phyloP scores from a whole-genome alignment of 257 asterid species.

The Penstemon davidsonii region DNA sequence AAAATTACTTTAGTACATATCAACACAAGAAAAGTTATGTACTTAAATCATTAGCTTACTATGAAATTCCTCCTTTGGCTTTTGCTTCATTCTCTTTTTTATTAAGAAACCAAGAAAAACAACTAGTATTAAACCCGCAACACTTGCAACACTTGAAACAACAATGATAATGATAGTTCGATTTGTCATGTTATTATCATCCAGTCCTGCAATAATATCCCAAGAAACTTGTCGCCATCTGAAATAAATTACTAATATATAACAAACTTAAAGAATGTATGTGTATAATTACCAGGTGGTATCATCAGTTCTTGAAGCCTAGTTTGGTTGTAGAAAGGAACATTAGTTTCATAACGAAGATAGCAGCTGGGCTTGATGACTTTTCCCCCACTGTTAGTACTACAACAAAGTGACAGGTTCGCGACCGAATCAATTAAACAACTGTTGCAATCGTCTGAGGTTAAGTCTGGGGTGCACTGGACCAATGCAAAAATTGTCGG shows the following conservation, averaged over 20 bases:
- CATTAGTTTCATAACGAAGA: background rate
- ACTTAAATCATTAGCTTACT: constrained; percentile 5
- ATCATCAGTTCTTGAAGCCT: background rate
- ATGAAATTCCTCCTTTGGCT: background rate
- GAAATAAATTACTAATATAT: too few species aligned
- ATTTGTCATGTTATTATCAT: background rate
- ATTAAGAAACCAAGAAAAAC: constrained; percentile 5
- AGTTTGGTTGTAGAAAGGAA: background rate
- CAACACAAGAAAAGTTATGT: background rate
- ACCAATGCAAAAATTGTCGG: constrained; percentile 9
- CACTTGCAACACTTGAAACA: constrained; percentile 5
- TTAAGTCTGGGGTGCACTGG: constrained; percentile 28
- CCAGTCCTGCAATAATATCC: constrained; percentile 18
- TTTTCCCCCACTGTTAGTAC: background rate
- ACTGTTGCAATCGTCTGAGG: constrained; percentile 12
- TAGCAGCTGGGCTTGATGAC: constrained; percentile 4
- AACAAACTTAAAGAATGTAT: too few species aligned
- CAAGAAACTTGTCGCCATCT: too few species aligned
- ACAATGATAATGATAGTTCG: constrained; percentile 7
- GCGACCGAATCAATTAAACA: constrained; percentile 2
- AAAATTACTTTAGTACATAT: background rate
- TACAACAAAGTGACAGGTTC: background rate
- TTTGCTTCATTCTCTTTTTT: constrained; percentile 15
- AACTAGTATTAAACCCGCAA: background rate
- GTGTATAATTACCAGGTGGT: too few species aligned